Base-by-base conservation (phyloP, 75 land plant genomes). In the Pseudotsuga menziesii region DNA sequence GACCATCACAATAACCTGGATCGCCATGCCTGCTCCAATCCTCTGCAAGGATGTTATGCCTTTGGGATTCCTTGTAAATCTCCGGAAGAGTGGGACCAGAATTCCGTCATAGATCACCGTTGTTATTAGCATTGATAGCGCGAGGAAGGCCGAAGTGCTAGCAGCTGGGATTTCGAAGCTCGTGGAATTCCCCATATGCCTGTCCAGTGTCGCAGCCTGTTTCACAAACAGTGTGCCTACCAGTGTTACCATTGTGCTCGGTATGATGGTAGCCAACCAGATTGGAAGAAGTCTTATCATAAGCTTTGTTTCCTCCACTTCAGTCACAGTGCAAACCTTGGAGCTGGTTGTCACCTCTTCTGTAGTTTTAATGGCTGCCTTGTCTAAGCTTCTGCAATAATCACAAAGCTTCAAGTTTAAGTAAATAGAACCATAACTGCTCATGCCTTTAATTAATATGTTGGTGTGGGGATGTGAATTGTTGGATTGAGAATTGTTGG, bases 321-420 rank as follows among this genome's bases (percentile, higher is more conserved):
- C 89, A 15, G 86, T 83, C 60, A 91, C 84, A 39, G 92, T 86
- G 81, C 87, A 89, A 1, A 82, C 64, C 75, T 77, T 94, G 94
- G 25, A 83, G 81, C 55, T 69, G 44, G 72, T 59, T 78, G 69
- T 57, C n/a, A 14, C 61, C 41, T 64, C 63, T 6, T 67, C 77
- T 29, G 41, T 77, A 6, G 81, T 63, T 59, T 76, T 89, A 25
- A 86, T 57, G 12, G 96, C 96, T 29, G 98, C 98, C 77, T 88
- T 91, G 84, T 95, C 98, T 56, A 95, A 72, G 63, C 84, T 91
- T 69, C 98, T 95, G 86, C n/a, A n/a, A n/a, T 57, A 16, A 91
- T 86, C n/a, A 80, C 48, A 6, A 90, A 56, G 91, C 67, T 48
- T 48, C 84, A 73, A 27, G 81, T 2, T 52, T 90, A 78, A 77